A percentile compares a stretch with the other conserved stretches of the same genome.
These are phyloP conservation scores for Alternaria viburni DNA, from an alignment of 2,329 filamentous ascomycete genomes.

Conservation along the genomic window DNA sequence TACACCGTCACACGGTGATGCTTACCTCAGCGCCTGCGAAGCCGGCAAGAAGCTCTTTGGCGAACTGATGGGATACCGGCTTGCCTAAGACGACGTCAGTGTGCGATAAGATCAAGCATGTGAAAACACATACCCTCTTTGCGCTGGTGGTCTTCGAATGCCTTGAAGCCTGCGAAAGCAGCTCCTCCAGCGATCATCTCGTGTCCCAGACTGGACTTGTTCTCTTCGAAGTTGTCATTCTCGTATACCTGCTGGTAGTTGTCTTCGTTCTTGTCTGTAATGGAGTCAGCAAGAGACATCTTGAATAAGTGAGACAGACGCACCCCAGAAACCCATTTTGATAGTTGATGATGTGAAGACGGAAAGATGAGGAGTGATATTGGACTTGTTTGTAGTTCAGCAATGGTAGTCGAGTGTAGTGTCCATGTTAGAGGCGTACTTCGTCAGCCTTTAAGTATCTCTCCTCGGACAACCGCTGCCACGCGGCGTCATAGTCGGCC, in stretches of 20 bases:
- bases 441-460: conserved; percentile 20
- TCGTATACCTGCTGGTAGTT: conserved; percentile 64
- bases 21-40: conserved; percentile 73
- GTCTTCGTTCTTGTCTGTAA: conserved; percentile 59
- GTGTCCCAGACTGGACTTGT: conserved; percentile 72
- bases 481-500: conserved; percentile 18
- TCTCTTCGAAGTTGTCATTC: conserved; percentile 52
- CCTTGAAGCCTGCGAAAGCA: conserved; percentile 80
- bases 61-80: conserved; percentile 72
- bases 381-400: background rate
- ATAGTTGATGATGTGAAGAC: background rate
- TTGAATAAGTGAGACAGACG: background rate
- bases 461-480: conserved; percentile 1
- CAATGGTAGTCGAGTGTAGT: background rate
- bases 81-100: conserved; percentile 60
- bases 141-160: conserved; percentile 78
- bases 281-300: background rate
- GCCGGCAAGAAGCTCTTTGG: conserved; percentile 77
- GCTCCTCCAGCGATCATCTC: conserved; percentile 78
- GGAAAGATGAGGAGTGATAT: background rate
- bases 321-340: conserved; percentile 56
- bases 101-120: conserved; percentile 1
- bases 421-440: background rate
- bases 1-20: background rate
- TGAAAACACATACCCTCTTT: conserved; percentile 61